Conservation (phyloP, 2,329 filamentous ascomycete genomes). For the Neofusicoccum cordaticola region DNA sequence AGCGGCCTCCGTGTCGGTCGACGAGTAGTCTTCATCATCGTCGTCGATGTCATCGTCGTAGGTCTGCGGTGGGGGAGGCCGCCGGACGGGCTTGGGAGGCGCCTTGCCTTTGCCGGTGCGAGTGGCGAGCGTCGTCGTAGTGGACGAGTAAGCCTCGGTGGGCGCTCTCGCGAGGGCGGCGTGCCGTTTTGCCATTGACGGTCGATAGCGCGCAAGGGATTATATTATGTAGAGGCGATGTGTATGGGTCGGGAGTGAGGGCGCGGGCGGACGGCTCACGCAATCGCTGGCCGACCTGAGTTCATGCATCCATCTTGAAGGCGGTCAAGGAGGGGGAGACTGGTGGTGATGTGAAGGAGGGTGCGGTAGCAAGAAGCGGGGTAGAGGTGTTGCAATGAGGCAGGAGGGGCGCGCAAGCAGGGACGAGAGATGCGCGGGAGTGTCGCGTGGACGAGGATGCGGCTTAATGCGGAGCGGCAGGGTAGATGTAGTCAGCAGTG, state of each 20-base stretch:
- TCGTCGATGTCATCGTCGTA: slow-evolving; percentile 38
- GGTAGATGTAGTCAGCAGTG: slow-evolving; percentile 7
- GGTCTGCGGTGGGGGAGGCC: not conserved
- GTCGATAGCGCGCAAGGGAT: slow-evolving; percentile 19
- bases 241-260: slow-evolving; percentile 28
- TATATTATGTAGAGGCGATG: not conserved
- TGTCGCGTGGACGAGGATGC: slow-evolving; percentile 6
- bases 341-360: slow-evolving; percentile 35
- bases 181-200: not conserved
- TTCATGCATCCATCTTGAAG: slow-evolving; percentile 44
- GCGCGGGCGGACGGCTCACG: slow-evolving; percentile 29
- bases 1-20: slow-evolving; percentile 26
- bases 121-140: not conserved
- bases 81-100: not conserved
- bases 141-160: not conserved
- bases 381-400: not conserved
- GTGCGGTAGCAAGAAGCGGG: slow-evolving; percentile 23
- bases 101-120: not conserved
- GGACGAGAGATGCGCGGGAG: not conserved
- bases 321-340: slow-evolving; percentile 20
- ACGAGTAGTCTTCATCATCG: slow-evolving; percentile 63
- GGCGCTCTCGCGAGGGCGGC: not conserved
- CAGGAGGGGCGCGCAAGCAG: not conserved
- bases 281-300: slow-evolving; percentile 17
- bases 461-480: not conserved